Evolutionary conservation across 176 grass and related monocot species (phyloP).

Genomic region (Carex littledalei): DNA sequence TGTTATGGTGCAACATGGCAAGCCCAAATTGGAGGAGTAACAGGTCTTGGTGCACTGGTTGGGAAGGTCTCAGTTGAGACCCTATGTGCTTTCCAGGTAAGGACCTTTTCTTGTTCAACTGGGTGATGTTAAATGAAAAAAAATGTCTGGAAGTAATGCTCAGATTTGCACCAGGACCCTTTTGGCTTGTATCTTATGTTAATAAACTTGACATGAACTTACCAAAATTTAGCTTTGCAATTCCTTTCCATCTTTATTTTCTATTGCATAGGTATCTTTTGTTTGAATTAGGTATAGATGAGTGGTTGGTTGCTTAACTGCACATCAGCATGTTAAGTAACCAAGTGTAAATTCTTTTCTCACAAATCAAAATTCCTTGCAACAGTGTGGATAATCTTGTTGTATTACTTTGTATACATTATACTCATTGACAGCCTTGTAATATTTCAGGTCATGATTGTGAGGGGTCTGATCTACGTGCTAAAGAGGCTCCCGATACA

Average conservation of each 20-base stretch:
- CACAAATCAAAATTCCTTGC: neutral
- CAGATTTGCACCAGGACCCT: neutral
- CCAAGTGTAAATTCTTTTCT: neutral
- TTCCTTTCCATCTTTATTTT: neutral
- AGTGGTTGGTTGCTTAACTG: neutral
- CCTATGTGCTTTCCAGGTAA: slow-evolving; percentile 94
- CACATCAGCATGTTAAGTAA: neutral
- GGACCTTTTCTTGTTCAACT: slow-evolving; percentile 26
- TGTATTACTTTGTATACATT: neutral
- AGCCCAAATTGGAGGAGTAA: slow-evolving; percentile 97
- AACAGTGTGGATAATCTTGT: neutral
- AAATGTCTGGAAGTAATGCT: neutral
- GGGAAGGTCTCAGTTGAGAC: slow-evolving; percentile 96
- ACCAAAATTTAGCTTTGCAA: neutral
- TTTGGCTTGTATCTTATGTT: neutral
- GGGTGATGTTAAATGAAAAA: neutral
- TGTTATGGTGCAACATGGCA: slow-evolving; percentile 98
- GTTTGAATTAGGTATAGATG: neutral
- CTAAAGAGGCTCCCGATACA: slow-evolving; percentile 88
- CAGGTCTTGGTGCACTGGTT: slow-evolving; percentile 87
- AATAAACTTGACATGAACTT: neutral
- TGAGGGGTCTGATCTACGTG: slow-evolving; percentile 83
- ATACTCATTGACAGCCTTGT: neutral
- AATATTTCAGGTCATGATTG: slow-evolving; percentile 81
- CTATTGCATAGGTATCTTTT: neutral